Conservation (phyloP, 2,329 filamentous ascomycete species). For the Trichoderma oligosporum region DNA sequence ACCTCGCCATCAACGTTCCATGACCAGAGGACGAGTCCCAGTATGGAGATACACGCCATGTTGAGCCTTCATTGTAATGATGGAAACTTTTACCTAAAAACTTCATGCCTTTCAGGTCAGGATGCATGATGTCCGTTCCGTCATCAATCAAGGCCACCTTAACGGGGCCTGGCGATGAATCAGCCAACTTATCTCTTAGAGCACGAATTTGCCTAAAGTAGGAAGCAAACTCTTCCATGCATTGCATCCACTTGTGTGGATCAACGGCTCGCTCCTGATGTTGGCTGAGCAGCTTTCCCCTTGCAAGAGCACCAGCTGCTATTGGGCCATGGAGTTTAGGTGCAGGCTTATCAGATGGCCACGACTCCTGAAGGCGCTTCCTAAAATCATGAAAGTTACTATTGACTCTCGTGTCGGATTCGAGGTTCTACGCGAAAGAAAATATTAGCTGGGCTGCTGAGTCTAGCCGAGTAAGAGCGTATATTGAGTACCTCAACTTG, state of each 20-base stretch:
- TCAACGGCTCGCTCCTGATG: neutral
- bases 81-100: neutral
- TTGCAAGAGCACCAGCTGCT: neutral
- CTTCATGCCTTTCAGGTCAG: neutral
- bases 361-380: neutral
- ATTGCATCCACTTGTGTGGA: conserved; percentile 6
- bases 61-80: neutral
- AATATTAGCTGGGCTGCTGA: too few species aligned
- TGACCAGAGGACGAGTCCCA: neutral
- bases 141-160: conserved; percentile 5
- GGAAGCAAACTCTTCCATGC: neutral
- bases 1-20: conserved; percentile 1
- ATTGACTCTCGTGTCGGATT: neutral
- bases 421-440: neutral
- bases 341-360: neutral
- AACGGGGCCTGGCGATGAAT: neutral
- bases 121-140: conserved; percentile 1
- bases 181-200: neutral
- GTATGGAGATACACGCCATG: neutral
- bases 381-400: neutral
- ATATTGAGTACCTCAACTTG: conserved; percentile 1
- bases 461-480: too few species aligned
- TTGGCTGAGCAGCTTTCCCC: neutral
- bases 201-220: neutral
- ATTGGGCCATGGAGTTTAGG: neutral